These are phyloP conservation scores for Circinella minor DNA, from an alignment of 371 early-diverging fungal species.

Conservation along the genomic window DNA sequence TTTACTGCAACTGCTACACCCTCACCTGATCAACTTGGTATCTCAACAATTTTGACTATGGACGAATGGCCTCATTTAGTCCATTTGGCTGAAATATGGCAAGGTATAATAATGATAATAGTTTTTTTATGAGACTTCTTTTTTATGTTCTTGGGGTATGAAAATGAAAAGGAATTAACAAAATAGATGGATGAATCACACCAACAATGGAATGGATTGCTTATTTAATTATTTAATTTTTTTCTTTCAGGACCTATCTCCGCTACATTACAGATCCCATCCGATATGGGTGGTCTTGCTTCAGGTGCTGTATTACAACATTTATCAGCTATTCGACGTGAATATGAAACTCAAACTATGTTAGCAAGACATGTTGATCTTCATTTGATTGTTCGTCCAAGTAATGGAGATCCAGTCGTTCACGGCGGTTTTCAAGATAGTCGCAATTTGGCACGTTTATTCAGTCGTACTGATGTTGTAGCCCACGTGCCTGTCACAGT, in stretches of 20 bases:
- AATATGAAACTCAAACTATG: slow-evolving; percentile 43
- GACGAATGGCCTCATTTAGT: slow-evolving; percentile 29
- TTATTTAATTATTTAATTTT: background rate
- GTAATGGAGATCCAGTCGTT: slow-evolving; percentile 20
- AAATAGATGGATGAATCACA: background rate
- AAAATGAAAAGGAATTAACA: background rate
- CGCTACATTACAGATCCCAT: slow-evolving; percentile 49
- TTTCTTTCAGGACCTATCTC: slow-evolving; percentile 54
- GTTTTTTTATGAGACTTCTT: no score
- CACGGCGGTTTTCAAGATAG: slow-evolving; percentile 40
- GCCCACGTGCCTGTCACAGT: slow-evolving; percentile 43
- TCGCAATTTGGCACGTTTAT: slow-evolving; percentile 62
- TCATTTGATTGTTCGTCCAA: slow-evolving; percentile 53
- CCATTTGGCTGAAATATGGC: slow-evolving; percentile 33
- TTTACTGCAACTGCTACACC: slow-evolving; percentile 30
- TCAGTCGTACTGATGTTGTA: slow-evolving; percentile 56
- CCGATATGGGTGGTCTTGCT: slow-evolving; percentile 18
- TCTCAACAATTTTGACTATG: slow-evolving; percentile 34
- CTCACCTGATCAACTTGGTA: slow-evolving; percentile 22
- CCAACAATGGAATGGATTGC: background rate
- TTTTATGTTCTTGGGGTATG: background rate
- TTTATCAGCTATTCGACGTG: slow-evolving; percentile 34
- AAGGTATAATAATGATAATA: slow-evolving; percentile 23
- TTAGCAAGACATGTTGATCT: slow-evolving; percentile 54
- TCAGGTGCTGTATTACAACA: slow-evolving; percentile 25